phyloP scores from a whole-genome alignment of 352 stramenopile species.

The Pythium aristosporum region DNA sequence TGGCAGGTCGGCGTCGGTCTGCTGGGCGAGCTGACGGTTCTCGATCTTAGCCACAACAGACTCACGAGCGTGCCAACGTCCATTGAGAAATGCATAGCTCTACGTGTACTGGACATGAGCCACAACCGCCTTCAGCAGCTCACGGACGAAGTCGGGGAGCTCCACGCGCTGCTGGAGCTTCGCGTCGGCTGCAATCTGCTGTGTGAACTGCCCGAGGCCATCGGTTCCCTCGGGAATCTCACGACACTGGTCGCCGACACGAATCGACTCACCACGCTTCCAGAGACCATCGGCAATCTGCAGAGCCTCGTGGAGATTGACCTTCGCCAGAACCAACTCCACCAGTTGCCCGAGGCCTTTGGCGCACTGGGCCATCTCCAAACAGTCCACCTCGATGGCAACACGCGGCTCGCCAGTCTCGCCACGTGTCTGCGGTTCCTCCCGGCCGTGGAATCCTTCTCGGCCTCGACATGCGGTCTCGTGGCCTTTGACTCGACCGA shows the following conservation, averaged over 20 bases:
- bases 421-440: conserved; percentile 40
- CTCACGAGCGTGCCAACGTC: conserved; percentile 44
- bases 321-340: conserved; percentile 44
- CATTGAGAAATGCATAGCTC: conserved; percentile 44
- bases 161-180: conserved; percentile 38
- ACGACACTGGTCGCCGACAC: conserved; percentile 36
- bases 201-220: conserved; percentile 35
- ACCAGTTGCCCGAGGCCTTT: conserved; percentile 41
- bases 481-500: conserved; percentile 42
- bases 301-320: conserved; percentile 39
- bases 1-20: conserved; percentile 71
- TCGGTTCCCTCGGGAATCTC: conserved; percentile 41
- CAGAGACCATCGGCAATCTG: conserved; percentile 40
- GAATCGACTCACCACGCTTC: conserved; percentile 45
- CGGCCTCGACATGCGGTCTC: conserved; percentile 41
- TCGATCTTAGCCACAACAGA: conserved; percentile 58
- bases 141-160: conserved; percentile 40
- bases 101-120: conserved; percentile 49
- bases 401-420: conserved; percentile 38
- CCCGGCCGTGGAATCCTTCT: conserved; percentile 30
- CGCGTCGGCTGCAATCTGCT: conserved; percentile 48
- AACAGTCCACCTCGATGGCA: conserved; percentile 40
- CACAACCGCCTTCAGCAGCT: conserved; percentile 44
- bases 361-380: conserved; percentile 20
- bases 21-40: conserved; percentile 34